Conservation (phyloP, 1,139 yeast genomes). For the Saccharomyces hybrid region DNA sequence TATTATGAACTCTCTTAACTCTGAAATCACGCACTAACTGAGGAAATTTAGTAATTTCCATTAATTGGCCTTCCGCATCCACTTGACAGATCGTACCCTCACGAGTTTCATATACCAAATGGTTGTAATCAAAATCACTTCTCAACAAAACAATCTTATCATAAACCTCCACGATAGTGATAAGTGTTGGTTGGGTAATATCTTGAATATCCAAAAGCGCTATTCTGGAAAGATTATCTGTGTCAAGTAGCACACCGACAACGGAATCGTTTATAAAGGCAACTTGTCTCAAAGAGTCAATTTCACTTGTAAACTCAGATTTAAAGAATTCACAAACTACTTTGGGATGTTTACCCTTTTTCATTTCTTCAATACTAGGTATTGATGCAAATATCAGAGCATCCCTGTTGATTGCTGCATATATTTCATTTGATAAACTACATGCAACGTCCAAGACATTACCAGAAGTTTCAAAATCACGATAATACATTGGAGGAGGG, state of each 20-base stretch:
- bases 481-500: constrained; percentile 86
- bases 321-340: constrained; percentile 36
- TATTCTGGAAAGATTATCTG: constrained; percentile 41
- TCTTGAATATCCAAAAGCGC: constrained; percentile 43
- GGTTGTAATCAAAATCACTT: constrained; percentile 47
- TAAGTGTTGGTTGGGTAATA: constrained; percentile 37
- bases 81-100: constrained; percentile 53
- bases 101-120: constrained; percentile 51
- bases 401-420: constrained; percentile 50
- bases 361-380: constrained; percentile 32
- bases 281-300: constrained; percentile 54
- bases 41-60: constrained; percentile 48
- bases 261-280: constrained; percentile 46
- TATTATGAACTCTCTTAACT: constrained; percentile 35
- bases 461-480: constrained; percentile 50
- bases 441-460: constrained; percentile 61
- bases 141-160: constrained; percentile 51
- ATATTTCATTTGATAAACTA: constrained; percentile 48
- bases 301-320: constrained; percentile 35
- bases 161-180: constrained; percentile 39
- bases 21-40: constrained; percentile 62
- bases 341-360: constrained; percentile 43
- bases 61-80: constrained; percentile 29
- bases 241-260: constrained; percentile 54
- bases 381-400: constrained; percentile 38